A percentile compares a stretch with the other conserved stretches of the same genome.
Evolutionary conservation across 208 protist species (phyloP).

Genomic region (Trypanosomatidae sp.): DNA sequence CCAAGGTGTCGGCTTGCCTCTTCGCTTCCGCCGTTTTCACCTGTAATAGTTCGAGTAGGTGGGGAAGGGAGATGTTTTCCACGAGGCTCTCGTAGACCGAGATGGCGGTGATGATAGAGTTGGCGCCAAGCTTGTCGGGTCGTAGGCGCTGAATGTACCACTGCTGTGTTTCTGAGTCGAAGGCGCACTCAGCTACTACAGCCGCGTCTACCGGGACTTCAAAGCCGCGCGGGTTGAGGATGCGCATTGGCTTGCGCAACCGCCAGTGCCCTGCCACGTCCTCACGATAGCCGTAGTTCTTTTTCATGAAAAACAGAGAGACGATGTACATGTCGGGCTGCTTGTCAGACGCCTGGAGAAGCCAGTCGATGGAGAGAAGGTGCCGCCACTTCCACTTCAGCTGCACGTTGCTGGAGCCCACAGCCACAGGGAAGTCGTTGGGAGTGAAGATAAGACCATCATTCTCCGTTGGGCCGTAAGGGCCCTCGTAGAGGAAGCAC

Average conservation of each 20-base stretch:
- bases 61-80: conserved; percentile 52
- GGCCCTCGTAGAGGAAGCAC: conserved; percentile 50
- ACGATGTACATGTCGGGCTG: conserved; percentile 37
- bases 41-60: conserved; percentile 34
- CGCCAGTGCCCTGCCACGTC: conserved; percentile 61
- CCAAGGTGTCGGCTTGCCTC: conserved; percentile 2
- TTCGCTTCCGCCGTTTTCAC: not conserved
- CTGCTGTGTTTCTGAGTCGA: conserved; percentile 25
- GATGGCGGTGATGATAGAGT: conserved; percentile 80
- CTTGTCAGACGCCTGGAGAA: conserved; percentile 31
- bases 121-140: conserved; percentile 65
- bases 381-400: conserved; percentile 86
- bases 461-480: conserved; percentile 51
- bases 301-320: conserved; percentile 71
- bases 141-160: conserved; percentile 77
- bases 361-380: conserved; percentile 79
- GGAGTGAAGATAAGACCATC: conserved; percentile 87
- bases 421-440: conserved; percentile 55
- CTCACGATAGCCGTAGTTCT: conserved; percentile 55
- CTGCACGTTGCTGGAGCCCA: conserved; percentile 59
- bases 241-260: conserved; percentile 41
- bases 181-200: conserved; percentile 67
- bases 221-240: conserved; percentile 54
- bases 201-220: conserved; percentile 28
- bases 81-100: conserved; percentile 80